These are phyloP conservation scores for Trichopus zeylanicus DNA, from an alignment of 116 monocot genomes.

Conservation along the genomic window DNA sequence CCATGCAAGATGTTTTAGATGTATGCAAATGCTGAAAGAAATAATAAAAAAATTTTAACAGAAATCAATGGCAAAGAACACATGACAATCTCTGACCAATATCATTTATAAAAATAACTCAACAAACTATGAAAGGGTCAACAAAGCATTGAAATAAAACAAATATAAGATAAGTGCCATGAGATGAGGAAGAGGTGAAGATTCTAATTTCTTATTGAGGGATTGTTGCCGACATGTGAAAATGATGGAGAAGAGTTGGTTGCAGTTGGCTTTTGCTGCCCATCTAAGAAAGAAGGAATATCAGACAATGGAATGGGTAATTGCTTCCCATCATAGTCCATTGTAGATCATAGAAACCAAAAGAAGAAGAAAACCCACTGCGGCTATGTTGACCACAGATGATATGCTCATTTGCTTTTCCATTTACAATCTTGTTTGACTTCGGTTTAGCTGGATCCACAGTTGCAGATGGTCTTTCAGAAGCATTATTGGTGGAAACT, in stretches of 20 bases:
- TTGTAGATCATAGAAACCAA: conserved; percentile 35
- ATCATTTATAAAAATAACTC: background rate
- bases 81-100: no score
- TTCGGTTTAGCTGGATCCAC: conserved; percentile 32
- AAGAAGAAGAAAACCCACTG: conserved; percentile 33
- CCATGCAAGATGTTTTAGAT: conserved; percentile 23
- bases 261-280: conserved; percentile 25
- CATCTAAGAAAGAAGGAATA: conserved; percentile 29
- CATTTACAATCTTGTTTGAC: conserved; percentile 35
- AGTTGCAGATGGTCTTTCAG: conserved; percentile 31
- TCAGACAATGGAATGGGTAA: conserved; percentile 60
- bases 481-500: conserved; percentile 25
- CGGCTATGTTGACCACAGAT: background rate
- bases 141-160: no score
- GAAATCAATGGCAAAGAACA: no score
- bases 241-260: conserved; percentile 16
- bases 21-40: conserved; percentile 20
- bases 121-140: background rate
- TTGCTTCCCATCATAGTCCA: conserved; percentile 48
- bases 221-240: conserved; percentile 26
- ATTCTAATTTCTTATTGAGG: conserved; percentile 43
- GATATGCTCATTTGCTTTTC: conserved; percentile 19
- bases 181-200: conserved; percentile 21
- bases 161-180: no score
- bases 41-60: conserved; percentile 1